Percentiles rank a stretch among this genome's conserved stretches.
Evolutionary conservation across 345 rosid genomes (phyloP).

Genomic region (Geranium brycei): DNA sequence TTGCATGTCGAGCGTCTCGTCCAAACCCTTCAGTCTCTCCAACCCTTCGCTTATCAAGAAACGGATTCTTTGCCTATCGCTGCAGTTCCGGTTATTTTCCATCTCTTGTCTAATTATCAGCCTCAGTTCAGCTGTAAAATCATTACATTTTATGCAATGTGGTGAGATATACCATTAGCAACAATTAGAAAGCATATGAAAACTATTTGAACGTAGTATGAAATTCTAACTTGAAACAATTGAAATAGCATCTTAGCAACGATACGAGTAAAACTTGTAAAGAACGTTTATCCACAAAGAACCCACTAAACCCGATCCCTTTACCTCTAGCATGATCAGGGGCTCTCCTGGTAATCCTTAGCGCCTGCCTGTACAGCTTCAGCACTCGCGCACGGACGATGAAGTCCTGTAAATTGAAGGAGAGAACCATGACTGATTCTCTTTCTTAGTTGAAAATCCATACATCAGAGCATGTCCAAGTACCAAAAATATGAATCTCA

Average conservation of each 20-base stretch:
- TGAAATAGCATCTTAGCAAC: neutral
- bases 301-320: neutral
- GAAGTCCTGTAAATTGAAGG: slow-evolving; percentile 62
- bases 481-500: neutral
- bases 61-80: slow-evolving; percentile 54
- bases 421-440: slow-evolving; percentile 33
- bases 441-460: slow-evolving; percentile 2
- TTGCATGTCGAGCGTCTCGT: slow-evolving; percentile 86
- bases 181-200: neutral
- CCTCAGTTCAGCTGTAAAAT: slow-evolving; percentile 43
- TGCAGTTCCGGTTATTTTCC: slow-evolving; percentile 53
- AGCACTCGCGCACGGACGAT: slow-evolving; percentile 73
- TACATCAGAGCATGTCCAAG: neutral
- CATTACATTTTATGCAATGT: slow-evolving; percentile 1
- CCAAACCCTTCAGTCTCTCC: slow-evolving; percentile 54
- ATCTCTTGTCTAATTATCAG: slow-evolving; percentile 55
- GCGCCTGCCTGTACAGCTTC: slow-evolving; percentile 70
- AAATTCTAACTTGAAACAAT: neutral
- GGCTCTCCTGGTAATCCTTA: slow-evolving; percentile 58
- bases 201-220: neutral
- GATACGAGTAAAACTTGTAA: neutral
- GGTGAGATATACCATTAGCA: neutral
- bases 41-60: slow-evolving; percentile 66
- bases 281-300: too few species aligned
- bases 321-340: slow-evolving; percentile 56